A percentile compares a stretch with the other conserved stretches of the same genome.
Evolutionary conservation across 148 eudicot genomes (phyloP).

Genomic region (Bassia scoparia): DNA sequence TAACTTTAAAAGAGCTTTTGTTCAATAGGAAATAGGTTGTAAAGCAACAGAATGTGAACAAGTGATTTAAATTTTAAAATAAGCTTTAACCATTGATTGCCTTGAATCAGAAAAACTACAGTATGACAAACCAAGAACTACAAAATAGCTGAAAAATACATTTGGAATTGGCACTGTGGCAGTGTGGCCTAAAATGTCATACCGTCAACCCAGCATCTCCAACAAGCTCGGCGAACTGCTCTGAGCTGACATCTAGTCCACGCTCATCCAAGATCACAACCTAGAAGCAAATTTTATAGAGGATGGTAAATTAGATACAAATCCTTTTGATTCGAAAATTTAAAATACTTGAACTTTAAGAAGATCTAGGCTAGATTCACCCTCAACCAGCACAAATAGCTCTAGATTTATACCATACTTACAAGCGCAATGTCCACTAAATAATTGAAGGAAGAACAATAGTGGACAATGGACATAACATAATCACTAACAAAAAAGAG

Average conservation of each 20-base stretch:
- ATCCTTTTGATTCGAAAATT: neutral
- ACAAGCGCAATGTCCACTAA: neutral
- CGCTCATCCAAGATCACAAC: conserved; percentile 85
- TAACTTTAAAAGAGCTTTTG: neutral
- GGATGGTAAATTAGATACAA: too few species aligned
- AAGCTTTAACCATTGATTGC: neutral
- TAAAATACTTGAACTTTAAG: neutral
- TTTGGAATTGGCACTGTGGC: neutral
- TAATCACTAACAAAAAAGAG: neutral
- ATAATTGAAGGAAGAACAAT: neutral
- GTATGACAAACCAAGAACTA: neutral
- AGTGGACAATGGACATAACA: too few species aligned
- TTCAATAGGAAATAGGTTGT: neutral
- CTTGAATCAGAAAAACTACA: neutral
- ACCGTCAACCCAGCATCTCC: conserved; percentile 78
- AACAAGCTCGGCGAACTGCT: conserved; percentile 67
- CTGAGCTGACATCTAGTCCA: conserved; percentile 59
- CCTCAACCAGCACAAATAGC: neutral
- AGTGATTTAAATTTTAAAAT: neutral
- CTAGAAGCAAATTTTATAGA: conserved; percentile 24
- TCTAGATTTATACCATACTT: neutral
- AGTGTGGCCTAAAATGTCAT: conserved; percentile 13
- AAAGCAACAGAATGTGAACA: neutral
- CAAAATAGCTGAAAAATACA: neutral
- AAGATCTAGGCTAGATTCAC: neutral